Evolutionary conservation across 257 asterid species (phyloP), one percentile per base, ranked within the genome.

Genomic region (Salvia hispanica): DNA sequence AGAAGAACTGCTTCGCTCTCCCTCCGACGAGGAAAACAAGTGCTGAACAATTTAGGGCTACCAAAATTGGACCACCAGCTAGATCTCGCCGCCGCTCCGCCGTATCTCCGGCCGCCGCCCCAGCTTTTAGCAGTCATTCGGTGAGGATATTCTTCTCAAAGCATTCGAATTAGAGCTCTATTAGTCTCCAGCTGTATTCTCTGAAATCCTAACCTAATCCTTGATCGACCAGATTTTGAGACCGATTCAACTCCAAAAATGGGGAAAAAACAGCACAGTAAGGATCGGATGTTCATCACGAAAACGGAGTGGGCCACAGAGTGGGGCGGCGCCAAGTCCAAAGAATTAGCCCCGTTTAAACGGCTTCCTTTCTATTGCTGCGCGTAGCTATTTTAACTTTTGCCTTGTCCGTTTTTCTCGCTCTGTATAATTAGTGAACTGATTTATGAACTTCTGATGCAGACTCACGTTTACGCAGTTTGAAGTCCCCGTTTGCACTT

Each of bases 241-340:
- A 67, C 64, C 68, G 43, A 66, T 48, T 51, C 14, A 34, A 18
- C 71, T 42, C 51, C 70, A 59, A 28, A 46, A 53, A 92, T 92
- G 99, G 99, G 99, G 85, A 94, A 94, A 82, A 94, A 94, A 74
- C 99, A 94, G 78, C 99, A 94, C 76, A 94, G 97, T 74, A 94
- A 94, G 58, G 96, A 94, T 66, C 88, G 99, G 60, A 85, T 93
- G 95, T 93, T 82, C 87, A 84, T 93, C 36, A 93, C 99, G 31
- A 93, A 88, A 78, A 93, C 97, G 56, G 99, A 94, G 84, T 94
- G 99, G 99, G 99, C 99, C 55, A 94, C 97, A 59, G 99, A 94
- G 63, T 94, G 99, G 99, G 99, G 99, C 50, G 99, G 99, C 51
- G 96, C 97, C 11, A 94, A 94, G 80, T 91, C 97, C 70, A 88